Evolutionary conservation across 1,284 basidiomycete genomes (phyloP), one percentile per base, ranked within the genome.

Genomic region (Inonotus hispidus): DNA sequence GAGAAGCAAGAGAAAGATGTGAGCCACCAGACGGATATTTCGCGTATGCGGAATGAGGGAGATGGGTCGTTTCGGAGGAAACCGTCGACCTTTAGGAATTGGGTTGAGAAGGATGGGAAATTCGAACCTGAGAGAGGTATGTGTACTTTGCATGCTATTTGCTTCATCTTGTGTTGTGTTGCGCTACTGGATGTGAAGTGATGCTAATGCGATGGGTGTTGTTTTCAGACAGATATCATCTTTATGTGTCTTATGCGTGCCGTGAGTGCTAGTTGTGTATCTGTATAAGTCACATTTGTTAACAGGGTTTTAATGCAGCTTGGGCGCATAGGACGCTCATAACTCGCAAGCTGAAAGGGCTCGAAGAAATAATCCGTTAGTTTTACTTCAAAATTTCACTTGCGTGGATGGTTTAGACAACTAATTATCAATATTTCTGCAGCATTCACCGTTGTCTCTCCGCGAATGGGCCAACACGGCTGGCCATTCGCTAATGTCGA

Each of bases 281-380:
- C n/a, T 50, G n/a, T 5, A 25, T n/a, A 8, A 55, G 37, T 16
- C 23, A 25, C 16, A 8, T 27, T 5, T 16, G 14, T 43, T 29
- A 11, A 37, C 37, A 29, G 38, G 29, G 29, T 13, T 41, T 16
- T 54, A 25, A 39, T 47, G n/a, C n/a, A 90, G 88, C 95, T 3
- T 98, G 96, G 95, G 96, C 96, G 0, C 94, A 94, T 56, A 83
- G 96, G 65, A 82, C 94, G 1, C 77, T 98, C 60, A 98, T 99
- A 68, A 81, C 90, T 3, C 83, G 95, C 67, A 84, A 92, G 73
- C 81, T 99, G 67, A 98, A 98, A 74, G 94, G 95, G 0, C 81
- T 99, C 39, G 91, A 98, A 66, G 81, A 88, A 43, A 78, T 93
- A 64, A 84, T 97, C 64, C 80, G 92, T 90, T 68, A 75, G 84